Base-by-base conservation (phyloP, 306 rosid genomes). In the Rosa rugosa region DNA sequence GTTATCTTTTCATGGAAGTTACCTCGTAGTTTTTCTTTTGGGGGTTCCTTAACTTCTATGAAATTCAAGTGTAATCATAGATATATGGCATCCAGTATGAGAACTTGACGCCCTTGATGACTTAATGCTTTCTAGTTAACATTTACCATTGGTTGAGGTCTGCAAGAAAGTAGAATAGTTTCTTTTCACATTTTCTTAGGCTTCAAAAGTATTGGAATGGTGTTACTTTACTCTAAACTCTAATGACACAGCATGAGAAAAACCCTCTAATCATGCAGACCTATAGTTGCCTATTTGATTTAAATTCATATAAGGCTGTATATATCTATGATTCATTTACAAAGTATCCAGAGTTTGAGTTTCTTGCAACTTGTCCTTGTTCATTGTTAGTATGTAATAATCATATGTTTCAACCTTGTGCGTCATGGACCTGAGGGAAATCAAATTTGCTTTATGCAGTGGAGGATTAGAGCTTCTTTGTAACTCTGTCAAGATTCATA, bases 391-490 rank as follows among this genome's bases (percentile, higher is more conserved):
- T 65, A 8, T 65, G 70, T 34, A 36, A 36, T 6, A 14, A 34
- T 27, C 14, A 14, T 72, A 42, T 78, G 8, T 64, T 42, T 54
- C 44, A 16, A 25, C 42, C 14, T 69, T 62, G 67, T 75, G 42
- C 47, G 42, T 31, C 11, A 8, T 47, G 67, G 34, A 47, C 45
- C 73, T 83, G 73, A 44, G 79, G 38, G 75, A 72, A 50, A 76
- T 66, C 45, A 8, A 75, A 34, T 73, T 73, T 75, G 8, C 44
- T 74, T 38, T 22, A 23, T 79, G 75, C 91, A 92, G 97, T 25
- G 99, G 99, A 59, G 99, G 99, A 54, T 79, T 91, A 82, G 99
- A 91, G 88, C 95, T 95, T 77, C 98, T 95, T 67, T 95, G 98
- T 74, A 82, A 93, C 71, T 92, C 99, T 71, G 87, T 91, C 80